A percentile compares a stretch with the other conserved stretches of the same genome.
Conservation (phyloP, 768 basidiomycete genomes). For the Amanita inopinata region DNA sequence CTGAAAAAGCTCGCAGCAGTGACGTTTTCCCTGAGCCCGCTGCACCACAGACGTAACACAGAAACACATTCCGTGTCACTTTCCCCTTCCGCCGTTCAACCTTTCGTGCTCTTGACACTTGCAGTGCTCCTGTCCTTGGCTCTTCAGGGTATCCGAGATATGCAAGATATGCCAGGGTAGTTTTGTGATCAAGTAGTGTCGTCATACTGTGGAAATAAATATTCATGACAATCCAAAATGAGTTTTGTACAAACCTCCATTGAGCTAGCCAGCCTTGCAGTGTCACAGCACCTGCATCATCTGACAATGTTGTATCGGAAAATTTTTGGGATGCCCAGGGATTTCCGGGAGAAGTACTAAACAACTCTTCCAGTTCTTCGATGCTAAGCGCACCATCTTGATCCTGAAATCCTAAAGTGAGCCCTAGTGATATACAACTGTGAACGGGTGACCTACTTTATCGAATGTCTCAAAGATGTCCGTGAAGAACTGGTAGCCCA, state of each 20-base stretch:
- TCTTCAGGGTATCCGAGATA: constrained; percentile 86
- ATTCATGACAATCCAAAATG: constrained; percentile 2
- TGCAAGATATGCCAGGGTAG: constrained; percentile 88
- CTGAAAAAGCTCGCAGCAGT: constrained; percentile 74
- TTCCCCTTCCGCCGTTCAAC: constrained; percentile 81
- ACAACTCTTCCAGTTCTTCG: constrained; percentile 76
- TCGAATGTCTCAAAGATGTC: constrained; percentile 95
- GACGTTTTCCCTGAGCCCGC: constrained; percentile 95
- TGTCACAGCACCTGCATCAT: constrained; percentile 86
- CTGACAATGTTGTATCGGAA: constrained; percentile 81
- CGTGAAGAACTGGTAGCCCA: constrained; percentile 94
- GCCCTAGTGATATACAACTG: neutral
- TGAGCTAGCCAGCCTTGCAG: constrained; percentile 97
- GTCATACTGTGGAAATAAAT: constrained; percentile 64
- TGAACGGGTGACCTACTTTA: constrained; percentile 43
- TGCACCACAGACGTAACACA: constrained; percentile 90
- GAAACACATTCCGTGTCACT: constrained; percentile 83
- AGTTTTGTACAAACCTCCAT: constrained; percentile 64
- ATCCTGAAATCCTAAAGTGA: constrained; percentile 41
- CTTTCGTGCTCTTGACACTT: constrained; percentile 78
- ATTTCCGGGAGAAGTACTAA: constrained; percentile 92
- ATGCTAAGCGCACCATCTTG: constrained; percentile 88
- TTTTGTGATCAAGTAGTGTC: constrained; percentile 87
- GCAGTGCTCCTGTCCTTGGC: constrained; percentile 73
- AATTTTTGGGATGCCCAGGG: constrained; percentile 94